Conservation (phyloP, 2,329 filamentous ascomycete genomes). For the Dothideomycetidae sp. region DNA sequence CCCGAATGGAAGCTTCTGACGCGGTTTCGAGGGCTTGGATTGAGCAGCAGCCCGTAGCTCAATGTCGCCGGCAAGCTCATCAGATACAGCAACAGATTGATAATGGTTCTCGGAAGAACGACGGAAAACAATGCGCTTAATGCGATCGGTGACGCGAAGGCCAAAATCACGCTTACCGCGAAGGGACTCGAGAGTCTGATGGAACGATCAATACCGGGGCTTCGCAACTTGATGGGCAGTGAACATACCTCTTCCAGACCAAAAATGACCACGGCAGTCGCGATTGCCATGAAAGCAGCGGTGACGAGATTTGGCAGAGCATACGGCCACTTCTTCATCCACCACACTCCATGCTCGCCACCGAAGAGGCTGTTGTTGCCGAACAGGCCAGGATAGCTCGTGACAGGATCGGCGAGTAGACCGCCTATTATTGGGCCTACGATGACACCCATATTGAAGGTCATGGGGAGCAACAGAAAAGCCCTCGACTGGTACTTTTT, state of each 20-base stretch:
- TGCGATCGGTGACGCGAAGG: conserved; percentile 25
- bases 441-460: conserved; percentile 46
- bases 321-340: conserved; percentile 54
- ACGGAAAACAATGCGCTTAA: conserved; percentile 23
- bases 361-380: conserved; percentile 44
- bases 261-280: conserved; percentile 43
- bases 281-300: conserved; percentile 43
- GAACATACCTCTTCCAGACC: conserved; percentile 45
- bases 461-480: conserved; percentile 50
- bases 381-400: conserved; percentile 48
- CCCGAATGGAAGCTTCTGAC: conserved; percentile 29
- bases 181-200: conserved; percentile 26
- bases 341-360: conserved; percentile 43
- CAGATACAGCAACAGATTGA: conserved; percentile 13
- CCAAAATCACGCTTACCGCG: conserved; percentile 29
- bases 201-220: too few species aligned
- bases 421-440: conserved; percentile 45
- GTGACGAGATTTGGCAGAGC: conserved; percentile 56
- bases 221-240: too few species aligned
- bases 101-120: conserved; percentile 20
- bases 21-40: conserved; percentile 12
- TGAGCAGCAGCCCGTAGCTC: conserved; percentile 21
- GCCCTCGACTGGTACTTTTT: conserved; percentile 45
- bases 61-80: conserved; percentile 14
- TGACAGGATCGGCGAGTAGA: conserved; percentile 50